These are phyloP conservation scores for Leccinellum luteum DNA, from an alignment of 768 basidiomycete genomes.

Conservation along the genomic window DNA sequence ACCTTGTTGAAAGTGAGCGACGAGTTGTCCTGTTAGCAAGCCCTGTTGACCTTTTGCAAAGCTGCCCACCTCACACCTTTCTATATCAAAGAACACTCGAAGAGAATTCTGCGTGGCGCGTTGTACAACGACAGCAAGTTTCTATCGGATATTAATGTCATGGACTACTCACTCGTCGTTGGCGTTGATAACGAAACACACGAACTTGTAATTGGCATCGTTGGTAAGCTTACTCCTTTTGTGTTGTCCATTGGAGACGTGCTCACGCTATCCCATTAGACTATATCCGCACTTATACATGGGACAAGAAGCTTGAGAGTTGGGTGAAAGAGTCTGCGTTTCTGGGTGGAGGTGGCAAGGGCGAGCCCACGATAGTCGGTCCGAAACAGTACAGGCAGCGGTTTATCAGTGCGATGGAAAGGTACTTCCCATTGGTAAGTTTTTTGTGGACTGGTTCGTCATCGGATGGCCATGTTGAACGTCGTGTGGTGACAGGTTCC, in stretches of 20 bases:
- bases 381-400: conserved; percentile 92
- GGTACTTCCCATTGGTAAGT: conserved; percentile 82
- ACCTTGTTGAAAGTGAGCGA: conserved; percentile 80
- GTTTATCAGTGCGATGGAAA: conserved; percentile 85
- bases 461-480: conserved; percentile 1
- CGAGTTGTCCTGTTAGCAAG: not conserved
- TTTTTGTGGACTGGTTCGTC: not conserved
- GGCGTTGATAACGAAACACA: conserved; percentile 88
- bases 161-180: conserved; percentile 96
- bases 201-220: conserved; percentile 94
- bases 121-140: conserved; percentile 96
- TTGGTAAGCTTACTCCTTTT: conserved; percentile 58
- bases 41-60: conserved; percentile 30
- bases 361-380: conserved; percentile 95
- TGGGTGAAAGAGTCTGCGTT: conserved; percentile 97
- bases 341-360: conserved; percentile 76
- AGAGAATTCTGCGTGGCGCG: conserved; percentile 86
- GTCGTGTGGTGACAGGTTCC: conserved; percentile 53
- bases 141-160: conserved; percentile 89
- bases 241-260: not conserved
- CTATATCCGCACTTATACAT: conserved; percentile 93
- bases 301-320: conserved; percentile 98
- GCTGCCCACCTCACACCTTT: conserved; percentile 86
- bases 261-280: conserved; percentile 44
- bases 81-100: conserved; percentile 95